A percentile compares a stretch with the other conserved stretches of the same genome.
phyloP scores from a whole-genome alignment of 352 stramenopile species.

The Plasmopara muralis region DNA sequence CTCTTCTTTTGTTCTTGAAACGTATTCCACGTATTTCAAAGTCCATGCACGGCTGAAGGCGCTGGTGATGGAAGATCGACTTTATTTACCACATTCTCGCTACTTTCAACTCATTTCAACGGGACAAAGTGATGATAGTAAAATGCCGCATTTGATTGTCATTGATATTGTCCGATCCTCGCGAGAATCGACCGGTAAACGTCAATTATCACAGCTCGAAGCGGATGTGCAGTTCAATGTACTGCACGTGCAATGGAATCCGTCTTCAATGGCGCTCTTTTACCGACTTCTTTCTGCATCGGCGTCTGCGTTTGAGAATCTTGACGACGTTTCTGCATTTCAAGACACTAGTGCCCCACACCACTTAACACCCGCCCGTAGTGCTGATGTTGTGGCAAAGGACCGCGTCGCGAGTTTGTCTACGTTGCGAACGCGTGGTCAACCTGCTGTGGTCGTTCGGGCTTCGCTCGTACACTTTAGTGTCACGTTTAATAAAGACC shows the following conservation, averaged over 20 bases:
- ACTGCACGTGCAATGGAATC: constrained; percentile 79
- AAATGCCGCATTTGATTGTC: constrained; percentile 34
- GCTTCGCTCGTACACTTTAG: constrained; percentile 69
- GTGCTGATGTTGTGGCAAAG: background rate
- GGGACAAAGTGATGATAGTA: constrained; percentile 18
- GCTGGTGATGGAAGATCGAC: constrained; percentile 63
- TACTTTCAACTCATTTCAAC: constrained; percentile 70
- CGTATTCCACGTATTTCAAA: constrained; percentile 41
- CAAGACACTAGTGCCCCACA: constrained; percentile 9
- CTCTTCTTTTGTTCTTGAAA: constrained; percentile 38
- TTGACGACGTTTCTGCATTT: constrained; percentile 14
- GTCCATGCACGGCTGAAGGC: constrained; percentile 46
- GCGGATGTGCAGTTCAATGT: constrained; percentile 61
- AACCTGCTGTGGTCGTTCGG: constrained; percentile 30
- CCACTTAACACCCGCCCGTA: background rate
- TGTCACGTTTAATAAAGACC: constrained; percentile 81
- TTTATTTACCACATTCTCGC: constrained; percentile 39
- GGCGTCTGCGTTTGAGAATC: constrained; percentile 38
- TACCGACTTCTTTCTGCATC: constrained; percentile 67
- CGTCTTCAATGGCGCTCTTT: constrained; percentile 68
- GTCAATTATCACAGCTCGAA: constrained; percentile 29
- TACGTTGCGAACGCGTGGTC: constrained; percentile 13
- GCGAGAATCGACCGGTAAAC: constrained; percentile 1
- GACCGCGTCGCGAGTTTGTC: background rate
- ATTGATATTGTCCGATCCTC: constrained; percentile 45